Evolutionary conservation across 306 rosid species (phyloP), one percentile per base, ranked within the genome.

Genomic region (Cucumis hystrix): DNA sequence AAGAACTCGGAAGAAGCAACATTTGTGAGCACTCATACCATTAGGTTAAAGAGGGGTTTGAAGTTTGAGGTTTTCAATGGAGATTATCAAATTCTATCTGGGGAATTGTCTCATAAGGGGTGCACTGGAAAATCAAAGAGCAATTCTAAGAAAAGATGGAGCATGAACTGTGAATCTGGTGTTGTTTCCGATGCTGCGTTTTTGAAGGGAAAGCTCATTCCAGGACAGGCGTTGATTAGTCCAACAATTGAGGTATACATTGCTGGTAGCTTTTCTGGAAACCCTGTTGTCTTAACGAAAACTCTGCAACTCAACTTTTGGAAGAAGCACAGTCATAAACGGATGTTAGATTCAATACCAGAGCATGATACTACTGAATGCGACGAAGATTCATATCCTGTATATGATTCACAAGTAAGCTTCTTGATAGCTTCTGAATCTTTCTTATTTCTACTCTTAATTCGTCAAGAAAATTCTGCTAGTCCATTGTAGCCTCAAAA

Each of bases 211-310:
- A 92, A 89, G 79, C 86, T 85, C 54, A 83, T 84, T 79, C 79
- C 62, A 74, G 82, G 83, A 37, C 30, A 86, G 6, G 85, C 85
- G 63, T 78, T 78, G 18, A 56, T 81, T 60, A 62, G 84, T 75
- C 95, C 98, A 43, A 87, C 86, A 64, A 89, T 92, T 79, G 99
- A 95, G 91, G 93, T 95, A 79, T 95, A 95, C 77, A 82, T 95
- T 61, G 92, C 99, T 33, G 97, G 99, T n/a, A 79, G 87, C 82
- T 92, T 84, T 85, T 83, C 90, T 14, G 93, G 96, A 76, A 85
- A 81, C 23, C 99, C 97, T 1, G 80, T 92, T 75, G 87, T 92
- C 88, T 88, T 95, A 60, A 89, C 92, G 30, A 92, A 91, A 90
- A 90, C 86, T 20, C 60, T 95, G 87, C 91, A 87, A 86, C 85